Evolutionary conservation across 495 filamentous ascomycete species (phyloP).

Genomic region (Aspergillus olivimuriae): DNA sequence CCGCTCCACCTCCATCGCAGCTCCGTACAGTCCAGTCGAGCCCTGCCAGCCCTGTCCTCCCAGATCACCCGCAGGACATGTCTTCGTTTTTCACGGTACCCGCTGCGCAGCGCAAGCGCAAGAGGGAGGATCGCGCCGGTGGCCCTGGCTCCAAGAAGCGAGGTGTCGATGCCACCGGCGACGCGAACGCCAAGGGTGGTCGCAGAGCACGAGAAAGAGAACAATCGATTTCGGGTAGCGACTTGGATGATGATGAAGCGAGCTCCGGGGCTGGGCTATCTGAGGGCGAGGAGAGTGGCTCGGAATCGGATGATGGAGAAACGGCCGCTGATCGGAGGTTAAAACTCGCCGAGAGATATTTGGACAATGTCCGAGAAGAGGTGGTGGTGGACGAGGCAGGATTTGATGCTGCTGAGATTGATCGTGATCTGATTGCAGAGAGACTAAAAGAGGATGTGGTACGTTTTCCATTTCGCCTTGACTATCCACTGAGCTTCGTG

Average conservation of each 20-base stretch:
- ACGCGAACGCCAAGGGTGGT: slow-evolving; percentile 17
- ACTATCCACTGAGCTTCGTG: not conserved
- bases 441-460: slow-evolving; percentile 82
- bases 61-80: slow-evolving; percentile 37
- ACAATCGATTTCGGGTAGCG: slow-evolving; percentile 84
- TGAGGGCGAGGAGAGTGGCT: slow-evolving; percentile 39
- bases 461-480: slow-evolving; percentile 20
- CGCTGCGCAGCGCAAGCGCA: slow-evolving; percentile 73
- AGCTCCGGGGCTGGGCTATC: slow-evolving; percentile 35
- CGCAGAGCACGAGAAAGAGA: slow-evolving; percentile 25
- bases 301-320: slow-evolving; percentile 59
- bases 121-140: slow-evolving; percentile 49
- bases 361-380: slow-evolving; percentile 81
- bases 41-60: not conserved
- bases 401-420: slow-evolving; percentile 90
- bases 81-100: slow-evolving; percentile 84
- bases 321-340: slow-evolving; percentile 82
- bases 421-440: slow-evolving; percentile 84
- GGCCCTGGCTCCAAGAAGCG: slow-evolving; percentile 51
- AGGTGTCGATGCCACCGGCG: slow-evolving; percentile 36
- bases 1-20: slow-evolving; percentile 4
- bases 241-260: slow-evolving; percentile 57
- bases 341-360: slow-evolving; percentile 85
- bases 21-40: slow-evolving; percentile 1
- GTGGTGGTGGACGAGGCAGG: slow-evolving; percentile 73